Evolutionary conservation across 805 yeast genomes (phyloP).

Genomic region (Ogataea parapolymorpha): DNA sequence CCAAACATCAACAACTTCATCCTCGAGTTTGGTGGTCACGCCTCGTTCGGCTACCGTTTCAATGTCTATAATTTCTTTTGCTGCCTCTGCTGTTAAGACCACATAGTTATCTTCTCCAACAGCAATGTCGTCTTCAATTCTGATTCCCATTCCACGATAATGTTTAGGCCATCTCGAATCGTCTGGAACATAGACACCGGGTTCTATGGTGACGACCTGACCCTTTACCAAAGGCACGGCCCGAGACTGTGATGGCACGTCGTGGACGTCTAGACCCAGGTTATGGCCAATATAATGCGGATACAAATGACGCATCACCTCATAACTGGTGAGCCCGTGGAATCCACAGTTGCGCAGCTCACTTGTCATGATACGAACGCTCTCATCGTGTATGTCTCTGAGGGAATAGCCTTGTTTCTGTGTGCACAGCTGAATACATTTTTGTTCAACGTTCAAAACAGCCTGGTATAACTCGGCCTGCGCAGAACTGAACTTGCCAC

Average conservation of each 20-base stretch:
- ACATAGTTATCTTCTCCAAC: constrained; percentile 58
- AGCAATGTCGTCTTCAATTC: constrained; percentile 92
- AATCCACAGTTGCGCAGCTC: constrained; percentile 78
- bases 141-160: constrained; percentile 85
- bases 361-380: constrained; percentile 53
- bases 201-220: constrained; percentile 92
- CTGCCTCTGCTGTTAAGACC: constrained; percentile 75
- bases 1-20: constrained; percentile 37
- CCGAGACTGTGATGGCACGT: constrained; percentile 63
- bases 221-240: constrained; percentile 52
- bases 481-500: constrained; percentile 67
- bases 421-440: constrained; percentile 69
- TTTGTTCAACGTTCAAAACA: constrained; percentile 76
- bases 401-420: constrained; percentile 51
- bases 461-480: constrained; percentile 88
- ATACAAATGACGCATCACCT: constrained; percentile 57
- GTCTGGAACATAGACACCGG: constrained; percentile 88
- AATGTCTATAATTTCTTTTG: constrained; percentile 80
- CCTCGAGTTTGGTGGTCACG: constrained; percentile 42
- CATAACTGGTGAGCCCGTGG: constrained; percentile 44
- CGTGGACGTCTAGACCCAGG: constrained; percentile 89
- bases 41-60: constrained; percentile 66
- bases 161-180: constrained; percentile 69
- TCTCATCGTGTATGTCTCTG: constrained; percentile 70
- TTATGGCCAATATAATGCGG: constrained; percentile 98